These are phyloP conservation scores for Picochlorum sp. DNA, from an alignment of 139 green algal species.

Conservation along the genomic window DNA sequence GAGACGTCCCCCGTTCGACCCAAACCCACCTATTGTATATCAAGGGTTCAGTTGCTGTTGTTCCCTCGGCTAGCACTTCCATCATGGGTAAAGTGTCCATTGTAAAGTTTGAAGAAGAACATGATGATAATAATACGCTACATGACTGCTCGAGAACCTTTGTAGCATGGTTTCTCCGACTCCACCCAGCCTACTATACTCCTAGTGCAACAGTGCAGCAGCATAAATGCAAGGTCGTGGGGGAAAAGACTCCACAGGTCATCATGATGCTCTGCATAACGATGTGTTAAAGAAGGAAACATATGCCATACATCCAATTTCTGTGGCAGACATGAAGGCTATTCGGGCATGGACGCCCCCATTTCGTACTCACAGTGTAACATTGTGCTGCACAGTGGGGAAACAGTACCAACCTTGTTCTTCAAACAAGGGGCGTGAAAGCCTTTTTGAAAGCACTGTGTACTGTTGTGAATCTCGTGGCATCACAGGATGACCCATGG, in stretches of 20 bases:
- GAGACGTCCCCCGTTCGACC: no score
- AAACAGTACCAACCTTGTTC: constrained; percentile 68
- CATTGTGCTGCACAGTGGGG: constrained; percentile 59
- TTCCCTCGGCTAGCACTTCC: no score
- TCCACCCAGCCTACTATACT: not conserved
- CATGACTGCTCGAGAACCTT: not conserved
- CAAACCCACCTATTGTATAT: no score
- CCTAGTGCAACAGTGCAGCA: not conserved
- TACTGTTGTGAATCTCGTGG: constrained; percentile 50
- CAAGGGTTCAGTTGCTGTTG: no score
- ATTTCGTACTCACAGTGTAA: constrained; percentile 61
- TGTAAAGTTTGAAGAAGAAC: not conserved
- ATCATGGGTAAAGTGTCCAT: not conserved
- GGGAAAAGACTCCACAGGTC: no score
- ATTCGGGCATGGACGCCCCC: constrained; percentile 55
- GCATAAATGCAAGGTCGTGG: no score
- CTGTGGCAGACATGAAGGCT: constrained; percentile 52
- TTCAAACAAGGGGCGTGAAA: constrained; percentile 61
- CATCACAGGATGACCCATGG: constrained; percentile 39
- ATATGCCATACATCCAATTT: not conserved
- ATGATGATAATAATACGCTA: not conserved
- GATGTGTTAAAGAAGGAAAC: not conserved
- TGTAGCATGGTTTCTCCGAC: not conserved
- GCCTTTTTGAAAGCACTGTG: constrained; percentile 31
- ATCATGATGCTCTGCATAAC: no score